Conservation (phyloP, 139 green algal species). For the Coelastrella sp. region DNA sequence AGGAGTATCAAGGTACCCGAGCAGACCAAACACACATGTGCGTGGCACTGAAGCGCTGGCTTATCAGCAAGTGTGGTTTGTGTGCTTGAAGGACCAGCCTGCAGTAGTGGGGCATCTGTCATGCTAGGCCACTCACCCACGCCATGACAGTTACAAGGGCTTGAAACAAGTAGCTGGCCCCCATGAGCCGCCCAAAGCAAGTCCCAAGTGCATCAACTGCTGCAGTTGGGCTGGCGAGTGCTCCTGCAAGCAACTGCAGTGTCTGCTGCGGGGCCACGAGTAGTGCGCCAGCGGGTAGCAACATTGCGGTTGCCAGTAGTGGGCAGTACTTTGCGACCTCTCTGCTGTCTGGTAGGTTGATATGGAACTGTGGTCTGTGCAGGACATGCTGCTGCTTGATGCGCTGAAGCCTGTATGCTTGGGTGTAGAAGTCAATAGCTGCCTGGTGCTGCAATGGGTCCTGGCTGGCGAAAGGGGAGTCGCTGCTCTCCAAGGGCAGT, state of each 20-base stretch:
- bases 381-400: background rate
- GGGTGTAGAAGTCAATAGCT: background rate
- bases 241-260: constrained; percentile 19
- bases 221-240: background rate
- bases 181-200: background rate
- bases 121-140: background rate
- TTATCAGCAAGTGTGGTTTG: no score
- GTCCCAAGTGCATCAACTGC: background rate
- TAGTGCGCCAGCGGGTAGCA: background rate
- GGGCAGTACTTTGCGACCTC: background rate
- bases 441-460: background rate
- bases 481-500: background rate
- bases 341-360: background rate
- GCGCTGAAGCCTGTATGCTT: background rate
- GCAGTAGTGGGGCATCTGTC: no score
- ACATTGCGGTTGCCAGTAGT: background rate
- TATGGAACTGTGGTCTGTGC: background rate
- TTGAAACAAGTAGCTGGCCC: background rate
- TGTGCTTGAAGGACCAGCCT: no score
- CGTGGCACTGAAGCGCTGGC: no score
- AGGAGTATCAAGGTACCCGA: no score
- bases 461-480: background rate
- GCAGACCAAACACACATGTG: no score
- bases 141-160: background rate
- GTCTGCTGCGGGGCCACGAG: background rate